Base-by-base conservation (phyloP, 2,329 filamentous ascomycete species). In the Dothiorella sarmentorum region DNA sequence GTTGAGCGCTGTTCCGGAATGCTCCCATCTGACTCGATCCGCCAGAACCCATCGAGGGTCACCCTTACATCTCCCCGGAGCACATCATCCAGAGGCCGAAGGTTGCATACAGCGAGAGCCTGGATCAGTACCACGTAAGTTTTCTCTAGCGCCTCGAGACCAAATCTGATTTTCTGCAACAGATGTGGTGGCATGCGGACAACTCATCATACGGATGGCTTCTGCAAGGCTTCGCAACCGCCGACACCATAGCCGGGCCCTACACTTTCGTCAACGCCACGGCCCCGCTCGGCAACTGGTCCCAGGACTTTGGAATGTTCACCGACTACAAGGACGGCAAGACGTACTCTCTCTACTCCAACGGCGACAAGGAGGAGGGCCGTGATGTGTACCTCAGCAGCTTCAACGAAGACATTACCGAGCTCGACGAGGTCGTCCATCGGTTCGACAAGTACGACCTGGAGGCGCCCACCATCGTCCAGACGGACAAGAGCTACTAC, bases 11-110 rank as follows among this genome's bases (percentile, higher is more conserved):
- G n/a, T n/a, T n/a, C n/a, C n/a, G n/a, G n/a, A n/a, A n/a, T n/a
- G n/a, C n/a, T n/a, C n/a, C n/a, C n/a, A 31, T 51, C 20, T 31
- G 17, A 52, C 20, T 2, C n/a, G n/a, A n/a, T 2, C 10, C 13
- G 5, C 13, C 51, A 76, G 79, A 77, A 52, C 80, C 83, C 0
- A 71, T 84, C 24, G 73, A 80, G 29, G 82, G 78, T 0, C 80
- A 85, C 60, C 75, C 77, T 0, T 81, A 81, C 62, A 82, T 86
- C 44, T 79, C 80, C 0, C 78, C 81, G 0, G 67, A 78, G 3
- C 80, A 78, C 62, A 82, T 86, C 43, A 86, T 86, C 26, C 84
- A 86, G 65, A 72, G 84, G 15, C 84, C 84, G 0, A 86, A 86
- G 63, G 84, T 86, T 2, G 77, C 83, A 1, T 85, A 82, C 63